A percentile compares a stretch with the other conserved stretches of the same genome.
Evolutionary conservation across 2,329 filamentous ascomycete genomes (phyloP).

Genomic region (Curvularia sp.): DNA sequence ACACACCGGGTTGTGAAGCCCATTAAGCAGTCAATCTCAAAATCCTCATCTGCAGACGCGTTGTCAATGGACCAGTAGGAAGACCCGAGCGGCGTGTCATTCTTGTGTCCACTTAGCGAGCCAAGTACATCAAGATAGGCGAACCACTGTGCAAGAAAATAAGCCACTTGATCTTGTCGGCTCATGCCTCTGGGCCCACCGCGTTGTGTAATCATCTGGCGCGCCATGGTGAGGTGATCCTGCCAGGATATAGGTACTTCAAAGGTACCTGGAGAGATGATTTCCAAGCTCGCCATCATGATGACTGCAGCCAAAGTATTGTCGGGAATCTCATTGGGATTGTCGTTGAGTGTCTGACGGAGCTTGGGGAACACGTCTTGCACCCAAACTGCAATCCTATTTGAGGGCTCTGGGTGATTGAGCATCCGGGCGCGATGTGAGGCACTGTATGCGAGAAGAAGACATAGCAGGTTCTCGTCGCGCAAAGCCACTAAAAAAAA

Average conservation of each 20-base stretch:
- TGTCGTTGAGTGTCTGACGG: conserved; percentile 66
- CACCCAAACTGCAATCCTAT: conserved; percentile 81
- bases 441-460: conserved; percentile 83
- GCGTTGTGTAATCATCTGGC: conserved; percentile 74
- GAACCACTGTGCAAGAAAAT: conserved; percentile 83
- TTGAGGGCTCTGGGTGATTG: conserved; percentile 74
- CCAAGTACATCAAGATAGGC: conserved; percentile 83
- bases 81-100: conserved; percentile 51
- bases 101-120: conserved; percentile 66
- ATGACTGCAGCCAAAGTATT: conserved; percentile 80
- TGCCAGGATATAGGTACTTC: conserved; percentile 84
- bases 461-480: conserved; percentile 74
- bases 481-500: conserved; percentile 65
- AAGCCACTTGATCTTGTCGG: conserved; percentile 62
- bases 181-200: conserved; percentile 63
- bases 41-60: conserved; percentile 65
- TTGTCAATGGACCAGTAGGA: conserved; percentile 54
- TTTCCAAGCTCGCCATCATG: conserved; percentile 83
- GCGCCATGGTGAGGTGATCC: conserved; percentile 75
- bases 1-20: conserved; percentile 78
- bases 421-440: conserved; percentile 79
- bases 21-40: conserved; percentile 79
- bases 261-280: conserved; percentile 81
- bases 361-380: conserved; percentile 78
- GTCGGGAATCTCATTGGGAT: conserved; percentile 65